Conservation (phyloP, 2,329 filamentous ascomycete species). For the Trichothecium roseum region DNA sequence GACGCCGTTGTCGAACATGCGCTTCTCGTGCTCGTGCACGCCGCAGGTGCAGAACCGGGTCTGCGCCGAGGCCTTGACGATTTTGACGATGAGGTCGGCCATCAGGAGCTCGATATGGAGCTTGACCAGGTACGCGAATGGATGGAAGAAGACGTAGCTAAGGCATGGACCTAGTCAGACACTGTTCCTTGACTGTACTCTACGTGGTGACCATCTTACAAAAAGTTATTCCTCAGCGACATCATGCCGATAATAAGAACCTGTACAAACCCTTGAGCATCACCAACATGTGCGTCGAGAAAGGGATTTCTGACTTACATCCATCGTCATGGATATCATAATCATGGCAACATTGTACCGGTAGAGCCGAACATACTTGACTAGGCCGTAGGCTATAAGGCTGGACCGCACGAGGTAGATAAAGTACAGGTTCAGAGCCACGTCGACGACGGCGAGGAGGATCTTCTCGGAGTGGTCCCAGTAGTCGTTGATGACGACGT, state of each 20-base stretch:
- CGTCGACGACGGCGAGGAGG: constrained; percentile 38
- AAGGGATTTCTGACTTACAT: constrained; percentile 4
- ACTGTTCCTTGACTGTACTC: too few relatives aligned
- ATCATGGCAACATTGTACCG: constrained; percentile 17
- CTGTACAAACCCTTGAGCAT: constrained; percentile 2
- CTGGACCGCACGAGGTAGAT: constrained; percentile 31
- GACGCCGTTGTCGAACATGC: too few relatives aligned
- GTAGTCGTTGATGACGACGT: constrained; percentile 32
- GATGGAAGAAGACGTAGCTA: constrained; percentile 25
- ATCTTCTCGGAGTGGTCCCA: constrained; percentile 45
- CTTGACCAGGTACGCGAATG: constrained; percentile 35
- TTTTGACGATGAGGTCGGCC: constrained; percentile 34
- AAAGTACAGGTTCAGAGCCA: constrained; percentile 38
- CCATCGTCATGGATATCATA: constrained; percentile 13
- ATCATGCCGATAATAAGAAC: constrained; percentile 15
- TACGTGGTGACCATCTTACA: constrained; percentile 10
- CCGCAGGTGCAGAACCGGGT: too few relatives aligned
- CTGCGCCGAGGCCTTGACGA: constrained; percentile 6
- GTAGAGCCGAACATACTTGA: constrained; percentile 35
- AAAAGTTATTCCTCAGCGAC: constrained; percentile 14
- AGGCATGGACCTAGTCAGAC: too few relatives aligned
- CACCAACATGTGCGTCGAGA: constrained; percentile 5
- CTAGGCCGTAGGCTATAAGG: constrained; percentile 34
- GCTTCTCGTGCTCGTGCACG: too few relatives aligned
- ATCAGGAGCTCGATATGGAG: constrained; percentile 40